These are phyloP conservation scores for Fomitopsis palustris DNA, from an alignment of 1,284 basidiomycete species.

Conservation along the genomic window DNA sequence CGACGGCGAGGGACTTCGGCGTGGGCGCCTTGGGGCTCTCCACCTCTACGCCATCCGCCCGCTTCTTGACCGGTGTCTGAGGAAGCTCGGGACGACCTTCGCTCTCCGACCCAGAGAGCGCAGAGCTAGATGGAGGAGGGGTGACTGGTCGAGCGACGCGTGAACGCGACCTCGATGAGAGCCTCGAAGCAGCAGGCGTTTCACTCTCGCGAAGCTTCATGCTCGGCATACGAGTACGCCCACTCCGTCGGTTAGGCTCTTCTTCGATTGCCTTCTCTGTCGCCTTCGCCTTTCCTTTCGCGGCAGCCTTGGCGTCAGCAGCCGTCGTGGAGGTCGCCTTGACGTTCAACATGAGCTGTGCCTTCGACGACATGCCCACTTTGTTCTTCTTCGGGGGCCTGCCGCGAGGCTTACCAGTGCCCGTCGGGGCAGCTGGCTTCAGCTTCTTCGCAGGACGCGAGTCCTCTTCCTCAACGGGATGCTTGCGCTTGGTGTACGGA, in stretches of 20 bases:
- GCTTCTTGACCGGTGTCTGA: constrained; percentile 9
- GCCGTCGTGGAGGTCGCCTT: background rate
- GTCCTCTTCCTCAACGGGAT: constrained; percentile 30
- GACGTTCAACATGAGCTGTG: constrained; percentile 27
- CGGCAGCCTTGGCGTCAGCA: constrained; percentile 6
- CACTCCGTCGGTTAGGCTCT: constrained; percentile 25
- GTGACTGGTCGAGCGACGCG: constrained; percentile 2
- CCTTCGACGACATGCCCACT: constrained; percentile 36
- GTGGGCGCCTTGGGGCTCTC: constrained; percentile 23
- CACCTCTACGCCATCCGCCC: constrained; percentile 12
- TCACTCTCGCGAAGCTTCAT: constrained; percentile 33
- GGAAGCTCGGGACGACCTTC: background rate
- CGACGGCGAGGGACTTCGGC: constrained; percentile 45
- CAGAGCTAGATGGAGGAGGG: constrained; percentile 18
- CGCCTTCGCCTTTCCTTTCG: background rate
- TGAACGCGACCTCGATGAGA: constrained; percentile 4
- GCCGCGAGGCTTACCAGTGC: constrained; percentile 15
- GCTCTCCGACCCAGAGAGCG: constrained; percentile 10
- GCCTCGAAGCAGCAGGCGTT: constrained; percentile 17
- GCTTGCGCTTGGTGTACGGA: constrained; percentile 21
- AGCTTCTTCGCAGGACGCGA: constrained; percentile 41
- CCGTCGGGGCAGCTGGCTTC: constrained; percentile 17
- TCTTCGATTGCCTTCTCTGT: constrained; percentile 10
- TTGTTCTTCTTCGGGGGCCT: constrained; percentile 26
- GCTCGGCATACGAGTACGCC: constrained; percentile 31